Evolutionary conservation across 2,329 filamentous ascomycete species (phyloP), one percentile per base, ranked within the genome.

Genomic region (Chalaropsis thielavioides): DNA sequence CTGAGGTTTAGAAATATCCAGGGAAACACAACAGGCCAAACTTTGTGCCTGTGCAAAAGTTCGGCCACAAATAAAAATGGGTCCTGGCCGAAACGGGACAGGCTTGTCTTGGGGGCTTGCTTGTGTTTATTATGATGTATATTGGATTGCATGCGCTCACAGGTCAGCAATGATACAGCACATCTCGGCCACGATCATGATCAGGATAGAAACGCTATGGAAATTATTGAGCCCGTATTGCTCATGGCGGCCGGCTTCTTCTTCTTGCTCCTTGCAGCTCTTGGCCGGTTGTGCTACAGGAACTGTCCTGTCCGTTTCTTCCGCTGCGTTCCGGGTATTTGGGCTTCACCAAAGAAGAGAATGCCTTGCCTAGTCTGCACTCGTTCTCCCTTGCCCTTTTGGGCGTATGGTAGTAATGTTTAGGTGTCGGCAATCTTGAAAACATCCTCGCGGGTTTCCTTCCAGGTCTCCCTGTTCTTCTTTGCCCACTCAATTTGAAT

Each of bases 401-500:
- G 54, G n/a, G 54, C 27, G 31, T 19, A 35, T 1, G 11, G 54
- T 58, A n/a, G 54, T n/a, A 58, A 58, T 11, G 41, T 38, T 54
- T 75, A 84, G 61, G 75, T 78, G 72, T 83, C 81, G 67, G 89
- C 87, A 74, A 96, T 96, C 80, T 95, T 95, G 69, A 88, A 83
- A 67, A 96, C 89, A 74, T 96, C 92, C 2, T 83, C 83, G 70
- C 86, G 88, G 1, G 92, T 92, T 73, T 96, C 92, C 71, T 92
- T 89, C 92, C 92, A 96, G 6, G 90, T 90, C 71, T 92, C 90
- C 72, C 92, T 84, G 74, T 88, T 87, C 71, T 92, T 92, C 75
- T 87, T 89, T 2, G 92, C 92, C 92, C 92, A 96, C 73, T 96
- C 90, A 67, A 96, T 85, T 73, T 96, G 92, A 74, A 88, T 92